Evolutionary conservation across 73 alveolate genomes (phyloP).

Genomic region (Symbiodinium pilosum): DNA sequence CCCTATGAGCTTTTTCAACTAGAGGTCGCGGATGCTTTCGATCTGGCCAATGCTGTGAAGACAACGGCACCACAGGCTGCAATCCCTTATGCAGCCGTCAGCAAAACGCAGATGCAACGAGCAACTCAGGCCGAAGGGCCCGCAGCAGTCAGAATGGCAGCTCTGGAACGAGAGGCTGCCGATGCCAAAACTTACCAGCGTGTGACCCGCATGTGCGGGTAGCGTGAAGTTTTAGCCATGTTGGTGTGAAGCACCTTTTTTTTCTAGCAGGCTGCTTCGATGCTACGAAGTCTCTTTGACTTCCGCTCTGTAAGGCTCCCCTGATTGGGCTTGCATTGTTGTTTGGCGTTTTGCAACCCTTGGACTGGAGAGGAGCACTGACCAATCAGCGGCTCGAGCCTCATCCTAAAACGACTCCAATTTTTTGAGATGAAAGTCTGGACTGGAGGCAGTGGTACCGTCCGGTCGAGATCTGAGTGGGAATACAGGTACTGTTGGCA

Average conservation of each 20-base stretch:
- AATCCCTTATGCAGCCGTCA: background rate
- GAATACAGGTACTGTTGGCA: background rate
- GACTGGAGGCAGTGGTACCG: background rate
- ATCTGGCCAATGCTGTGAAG: constrained; percentile 46
- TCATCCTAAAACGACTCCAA: background rate
- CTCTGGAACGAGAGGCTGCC: constrained; percentile 40
- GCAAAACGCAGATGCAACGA: too few relatives aligned
- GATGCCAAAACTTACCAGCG: background rate
- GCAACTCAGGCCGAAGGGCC: constrained; percentile 33
- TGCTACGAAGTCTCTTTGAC: constrained; percentile 60
- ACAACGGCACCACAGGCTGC: background rate
- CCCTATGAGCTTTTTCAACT: background rate
- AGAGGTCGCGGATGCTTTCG: constrained; percentile 65
- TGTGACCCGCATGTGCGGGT: background rate
- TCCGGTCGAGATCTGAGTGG: background rate
- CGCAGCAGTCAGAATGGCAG: constrained; percentile 85
- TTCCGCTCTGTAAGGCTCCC: constrained; percentile 47
- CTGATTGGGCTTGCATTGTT: background rate
- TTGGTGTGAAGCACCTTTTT: background rate
- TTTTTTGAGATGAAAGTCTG: too few relatives aligned
- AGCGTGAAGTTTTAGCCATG: background rate
- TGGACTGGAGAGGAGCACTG: background rate
- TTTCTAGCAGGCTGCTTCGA: constrained; percentile 58
- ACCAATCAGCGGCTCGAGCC: background rate
- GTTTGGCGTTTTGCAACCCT: background rate